A percentile compares a stretch with the other conserved stretches of the same genome.
Conservation (phyloP, 148 eudicot genomes). For the Drosera capensis region DNA sequence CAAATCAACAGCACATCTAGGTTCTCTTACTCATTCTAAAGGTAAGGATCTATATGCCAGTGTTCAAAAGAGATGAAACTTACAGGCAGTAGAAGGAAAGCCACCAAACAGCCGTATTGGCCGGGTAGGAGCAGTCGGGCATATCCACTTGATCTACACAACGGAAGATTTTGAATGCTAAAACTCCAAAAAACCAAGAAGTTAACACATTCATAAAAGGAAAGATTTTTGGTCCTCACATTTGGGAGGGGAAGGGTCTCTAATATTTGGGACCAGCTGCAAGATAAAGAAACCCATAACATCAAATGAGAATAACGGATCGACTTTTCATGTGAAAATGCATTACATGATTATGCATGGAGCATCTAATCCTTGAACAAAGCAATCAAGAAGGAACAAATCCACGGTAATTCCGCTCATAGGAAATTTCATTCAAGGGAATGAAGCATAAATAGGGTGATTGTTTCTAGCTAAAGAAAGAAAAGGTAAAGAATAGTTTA, state of each 20-base stretch:
- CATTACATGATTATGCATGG: background rate
- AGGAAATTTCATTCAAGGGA: background rate
- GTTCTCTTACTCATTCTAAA: background rate
- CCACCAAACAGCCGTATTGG: slow-evolving; percentile 83
- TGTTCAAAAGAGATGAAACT: slow-evolving; percentile 16
- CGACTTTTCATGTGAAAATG: background rate
- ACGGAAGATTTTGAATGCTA: slow-evolving; percentile 5
- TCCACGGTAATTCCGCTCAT: background rate
- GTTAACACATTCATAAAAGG: slow-evolving; percentile 1
- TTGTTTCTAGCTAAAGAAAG: background rate
- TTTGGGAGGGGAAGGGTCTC: slow-evolving; percentile 93
- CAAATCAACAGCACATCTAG: background rate
- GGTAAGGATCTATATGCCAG: background rate
- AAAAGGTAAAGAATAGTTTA: slow-evolving; percentile 6
- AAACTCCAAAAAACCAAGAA: slow-evolving; percentile 3
- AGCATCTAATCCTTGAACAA: background rate
- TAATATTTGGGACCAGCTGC: slow-evolving; percentile 90
- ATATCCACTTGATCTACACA: slow-evolving; percentile 89
- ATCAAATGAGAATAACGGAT: background rate
- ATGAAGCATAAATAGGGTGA: background rate
- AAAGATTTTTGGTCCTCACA: slow-evolving; percentile 28
- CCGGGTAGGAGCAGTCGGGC: slow-evolving; percentile 83
- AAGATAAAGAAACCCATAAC: slow-evolving; percentile 6
- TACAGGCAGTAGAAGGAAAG: slow-evolving; percentile 88
- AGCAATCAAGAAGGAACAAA: background rate